These are phyloP conservation scores for Skeletonema marinoi DNA, from an alignment of 108 stramenopile species.

Conservation along the genomic window DNA sequence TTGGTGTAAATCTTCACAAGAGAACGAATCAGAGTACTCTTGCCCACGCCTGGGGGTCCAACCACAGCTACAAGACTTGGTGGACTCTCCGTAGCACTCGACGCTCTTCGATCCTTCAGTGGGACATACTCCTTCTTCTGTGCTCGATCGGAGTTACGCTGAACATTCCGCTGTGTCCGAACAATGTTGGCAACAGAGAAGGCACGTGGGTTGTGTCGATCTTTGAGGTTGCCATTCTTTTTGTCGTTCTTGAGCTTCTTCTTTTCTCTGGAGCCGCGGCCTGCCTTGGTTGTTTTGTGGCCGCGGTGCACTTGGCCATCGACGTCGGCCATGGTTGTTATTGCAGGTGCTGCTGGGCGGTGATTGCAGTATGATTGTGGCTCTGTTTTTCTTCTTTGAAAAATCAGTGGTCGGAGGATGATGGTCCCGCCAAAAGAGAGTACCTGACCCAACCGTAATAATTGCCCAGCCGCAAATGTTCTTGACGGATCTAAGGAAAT, in stretches of 20 bases:
- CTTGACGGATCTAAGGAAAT: too few species aligned
- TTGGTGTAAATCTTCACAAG: conserved; percentile 96
- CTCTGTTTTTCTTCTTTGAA: too few species aligned
- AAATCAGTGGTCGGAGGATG: too few species aligned
- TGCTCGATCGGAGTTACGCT: conserved; percentile 93
- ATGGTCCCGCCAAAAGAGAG: too few species aligned
- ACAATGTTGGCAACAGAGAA: conserved; percentile 95
- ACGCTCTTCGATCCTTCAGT: conserved; percentile 64
- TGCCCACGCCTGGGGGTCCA: conserved; percentile 95
- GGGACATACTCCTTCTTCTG: conserved; percentile 98
- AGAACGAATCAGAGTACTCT: conserved; percentile 94
- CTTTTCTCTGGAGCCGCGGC: conserved; percentile 88
- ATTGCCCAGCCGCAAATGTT: too few species aligned
- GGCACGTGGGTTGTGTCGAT: conserved; percentile 92
- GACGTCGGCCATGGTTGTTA: conserved; percentile 11
- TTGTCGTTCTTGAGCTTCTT: conserved; percentile 70
- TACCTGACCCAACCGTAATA: too few species aligned
- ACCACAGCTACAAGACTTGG: conserved; percentile 93
- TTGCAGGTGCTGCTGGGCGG: conserved; percentile 3
- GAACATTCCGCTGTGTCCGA: conserved; percentile 90
- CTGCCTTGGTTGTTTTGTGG: conserved; percentile 80
- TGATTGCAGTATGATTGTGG: too few species aligned
- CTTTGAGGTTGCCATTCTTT: conserved; percentile 64
- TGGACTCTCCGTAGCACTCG: conserved; percentile 64
- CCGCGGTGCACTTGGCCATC: conserved; percentile 37